Conservation (phyloP, 371 early-diverging fungal species). For the Mucor velutinosus region DNA sequence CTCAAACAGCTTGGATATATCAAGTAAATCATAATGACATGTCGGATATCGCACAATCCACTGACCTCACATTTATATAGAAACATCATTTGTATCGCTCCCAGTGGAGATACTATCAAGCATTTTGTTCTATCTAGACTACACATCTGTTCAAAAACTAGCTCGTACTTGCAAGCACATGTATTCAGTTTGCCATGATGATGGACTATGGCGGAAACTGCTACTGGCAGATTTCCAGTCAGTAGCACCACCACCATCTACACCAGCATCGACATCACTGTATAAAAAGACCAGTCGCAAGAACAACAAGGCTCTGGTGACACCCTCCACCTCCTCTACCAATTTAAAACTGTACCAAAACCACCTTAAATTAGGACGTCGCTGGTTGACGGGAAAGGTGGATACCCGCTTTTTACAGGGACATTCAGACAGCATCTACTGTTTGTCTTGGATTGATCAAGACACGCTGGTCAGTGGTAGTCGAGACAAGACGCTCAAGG, state of each 20-base stretch:
- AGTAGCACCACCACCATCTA: conserved; percentile 5
- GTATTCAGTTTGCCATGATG: conserved; percentile 25
- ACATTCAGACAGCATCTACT: conserved; percentile 94
- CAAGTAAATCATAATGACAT: conserved; percentile 4
- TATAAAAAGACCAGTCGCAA: background rate
- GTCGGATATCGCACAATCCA: background rate
- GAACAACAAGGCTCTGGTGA: background rate
- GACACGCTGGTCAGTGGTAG: conserved; percentile 88
- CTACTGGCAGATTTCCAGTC: conserved; percentile 26
- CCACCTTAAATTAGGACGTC: conserved; percentile 24
- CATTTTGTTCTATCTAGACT: conserved; percentile 30
- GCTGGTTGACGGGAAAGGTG: conserved; percentile 43
- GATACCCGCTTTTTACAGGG: conserved; percentile 62
- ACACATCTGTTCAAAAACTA: conserved; percentile 21
- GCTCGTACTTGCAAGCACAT: conserved; percentile 27
- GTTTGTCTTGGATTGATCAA: conserved; percentile 79
- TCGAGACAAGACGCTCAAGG: conserved; percentile 84
- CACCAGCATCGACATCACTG: background rate
- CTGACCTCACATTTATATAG: background rate
- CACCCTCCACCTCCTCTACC: background rate
- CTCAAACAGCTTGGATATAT: background rate
- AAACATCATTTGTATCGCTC: background rate
- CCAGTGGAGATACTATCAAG: conserved; percentile 35
- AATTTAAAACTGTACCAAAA: conserved; percentile 30
- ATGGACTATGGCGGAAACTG: conserved; percentile 31